Evolutionary conservation across 192 early-diverging fungal genomes (phyloP), one percentile per base, ranked within the genome.

Genomic region (Coemansia sp.): DNA sequence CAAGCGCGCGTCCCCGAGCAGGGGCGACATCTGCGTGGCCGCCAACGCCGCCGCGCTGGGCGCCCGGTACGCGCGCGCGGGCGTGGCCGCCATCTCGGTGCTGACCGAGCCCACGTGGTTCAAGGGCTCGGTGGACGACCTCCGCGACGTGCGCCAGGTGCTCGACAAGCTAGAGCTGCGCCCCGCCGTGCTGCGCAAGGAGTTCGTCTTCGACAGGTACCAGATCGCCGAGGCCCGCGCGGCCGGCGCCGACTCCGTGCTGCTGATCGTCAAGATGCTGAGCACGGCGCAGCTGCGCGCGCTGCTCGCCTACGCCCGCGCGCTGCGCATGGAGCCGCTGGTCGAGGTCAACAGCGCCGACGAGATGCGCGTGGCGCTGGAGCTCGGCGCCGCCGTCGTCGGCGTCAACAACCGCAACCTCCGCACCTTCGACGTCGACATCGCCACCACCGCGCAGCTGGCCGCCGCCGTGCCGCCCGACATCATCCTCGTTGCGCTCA

Each of bases 31-130:
- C 68, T 88, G 91, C 63, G 70, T 90, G 18, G 67, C 70, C 5
- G 95, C 90, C 6, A 92, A 97, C 71, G 95, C 98, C 0, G 91
- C 94, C 11, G 87, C 90, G 40, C 94, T 96, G 66, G 95, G 93
- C 1, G 68, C 95, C 12, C 74, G 71, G 43, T 99, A 99, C 71
- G 94, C 96, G 0, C 79, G 83, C 8, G 95, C 93, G 4, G 95
- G 95, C 19, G 98, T 97, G 0, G 88, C 92, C 18, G 93, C 90
- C 2, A 96, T 99, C 64, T 97, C 95, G 61, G 98, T 99, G 9
- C 82, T 99, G 81, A 99, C 98, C 4, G 98, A 99, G 81, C 93
- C 95, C 48, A 96, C 89, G 43, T 99, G 98, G 98, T 99, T 99
- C 86, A 96, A 96, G 81, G 98, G 98, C 38, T 84, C 86, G 16